phyloP scores from a whole-genome alignment of 495 filamentous ascomycete genomes.

The Aspergillus baeticus region DNA sequence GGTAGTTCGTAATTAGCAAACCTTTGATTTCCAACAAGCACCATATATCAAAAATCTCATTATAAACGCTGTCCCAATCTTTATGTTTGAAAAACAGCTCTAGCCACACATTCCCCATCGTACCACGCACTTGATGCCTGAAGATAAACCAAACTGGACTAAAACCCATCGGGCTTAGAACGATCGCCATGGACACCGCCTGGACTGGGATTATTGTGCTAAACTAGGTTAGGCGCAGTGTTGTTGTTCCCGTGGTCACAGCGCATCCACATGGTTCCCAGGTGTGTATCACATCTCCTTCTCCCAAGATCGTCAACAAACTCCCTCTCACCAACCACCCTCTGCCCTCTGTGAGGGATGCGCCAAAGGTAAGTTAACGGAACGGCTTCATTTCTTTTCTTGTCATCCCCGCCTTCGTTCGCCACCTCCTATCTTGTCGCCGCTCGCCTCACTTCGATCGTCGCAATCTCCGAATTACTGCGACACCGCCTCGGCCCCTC shows the following conservation, averaged over 20 bases:
- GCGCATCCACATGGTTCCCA: conserved; percentile 18
- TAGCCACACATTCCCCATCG: background rate
- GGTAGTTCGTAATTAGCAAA: no score
- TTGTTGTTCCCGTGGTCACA: conserved; percentile 26
- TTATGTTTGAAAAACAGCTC: no score
- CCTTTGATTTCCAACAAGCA: no score
- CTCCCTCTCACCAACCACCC: conserved; percentile 6
- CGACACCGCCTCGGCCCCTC: conserved; percentile 46
- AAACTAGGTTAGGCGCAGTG: conserved; percentile 9
- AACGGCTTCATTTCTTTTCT: conserved; percentile 5
- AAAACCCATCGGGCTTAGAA: conserved; percentile 23
- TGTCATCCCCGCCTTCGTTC: conserved; percentile 2
- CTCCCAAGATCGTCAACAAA: conserved; percentile 16
- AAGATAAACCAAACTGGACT: conserved; percentile 8
- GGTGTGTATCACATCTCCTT: conserved; percentile 11
- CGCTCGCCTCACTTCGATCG: conserved; percentile 1
- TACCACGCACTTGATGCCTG: conserved; percentile 10
- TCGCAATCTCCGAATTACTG: conserved; percentile 28
- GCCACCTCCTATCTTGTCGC: conserved; percentile 18
- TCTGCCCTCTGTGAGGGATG: conserved; percentile 28
- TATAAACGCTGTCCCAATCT: no score
- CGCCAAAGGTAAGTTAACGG: conserved; percentile 20
- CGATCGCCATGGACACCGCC: conserved; percentile 18
- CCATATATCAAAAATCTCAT: no score
- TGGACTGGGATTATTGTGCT: background rate